phyloP scores from a whole-genome alignment of 148 eudicot species.

The Chenopodium berlandieri region DNA sequence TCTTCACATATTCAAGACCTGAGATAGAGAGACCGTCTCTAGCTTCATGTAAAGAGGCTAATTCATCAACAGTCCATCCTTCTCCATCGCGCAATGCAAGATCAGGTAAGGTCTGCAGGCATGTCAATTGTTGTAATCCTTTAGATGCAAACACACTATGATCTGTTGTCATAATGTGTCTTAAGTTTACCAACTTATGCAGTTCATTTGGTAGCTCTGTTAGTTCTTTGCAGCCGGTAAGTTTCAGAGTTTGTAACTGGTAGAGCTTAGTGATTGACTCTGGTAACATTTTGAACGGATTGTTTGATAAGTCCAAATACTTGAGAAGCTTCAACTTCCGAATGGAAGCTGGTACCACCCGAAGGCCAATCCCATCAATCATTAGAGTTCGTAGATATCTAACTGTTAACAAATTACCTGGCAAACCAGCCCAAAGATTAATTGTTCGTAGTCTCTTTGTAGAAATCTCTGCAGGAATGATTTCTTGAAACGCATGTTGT shows the following conservation, averaged over 20 bases:
- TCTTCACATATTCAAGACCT: constrained; percentile 16
- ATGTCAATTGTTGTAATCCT: no score
- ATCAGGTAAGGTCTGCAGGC: no score
- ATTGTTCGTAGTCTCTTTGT: constrained; percentile 8
- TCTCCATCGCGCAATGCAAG: background rate
- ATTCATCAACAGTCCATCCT: constrained; percentile 7
- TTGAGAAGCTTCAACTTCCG: constrained; percentile 10
- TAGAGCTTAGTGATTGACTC: constrained; percentile 15
- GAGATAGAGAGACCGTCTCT: background rate
- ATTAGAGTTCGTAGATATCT: constrained; percentile 17
- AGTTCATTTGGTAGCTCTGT: constrained; percentile 13
- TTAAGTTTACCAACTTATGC: constrained; percentile 11
- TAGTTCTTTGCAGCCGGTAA: background rate
- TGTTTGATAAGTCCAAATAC: constrained; percentile 11
- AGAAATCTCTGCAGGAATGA: background rate
- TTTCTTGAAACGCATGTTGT: background rate
- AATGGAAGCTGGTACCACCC: constrained; percentile 1
- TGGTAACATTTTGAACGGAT: constrained; percentile 8
- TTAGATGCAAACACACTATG: background rate
- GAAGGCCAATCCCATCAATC: background rate
- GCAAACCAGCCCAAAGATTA: background rate
- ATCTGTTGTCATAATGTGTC: constrained; percentile 10
- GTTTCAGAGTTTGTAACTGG: constrained; percentile 17
- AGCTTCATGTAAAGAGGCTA: constrained; percentile 15
- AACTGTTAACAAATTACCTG: background rate